Evolutionary conservation across 192 early-diverging fungal genomes (phyloP), one percentile per base, ranked within the genome.

Genomic region (Coemansia sp.): DNA sequence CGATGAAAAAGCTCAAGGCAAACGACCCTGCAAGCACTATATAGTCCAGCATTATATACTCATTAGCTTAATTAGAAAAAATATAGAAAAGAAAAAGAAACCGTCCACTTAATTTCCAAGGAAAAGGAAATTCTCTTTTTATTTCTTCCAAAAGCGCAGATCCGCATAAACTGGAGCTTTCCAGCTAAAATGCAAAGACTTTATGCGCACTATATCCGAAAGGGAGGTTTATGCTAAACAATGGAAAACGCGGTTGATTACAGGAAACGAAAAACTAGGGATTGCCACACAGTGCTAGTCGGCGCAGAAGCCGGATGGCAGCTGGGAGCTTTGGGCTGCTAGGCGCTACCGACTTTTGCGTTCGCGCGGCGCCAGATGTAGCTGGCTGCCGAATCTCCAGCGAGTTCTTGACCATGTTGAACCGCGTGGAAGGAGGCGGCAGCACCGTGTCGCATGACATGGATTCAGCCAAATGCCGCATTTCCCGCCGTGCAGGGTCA

Each of bases 1-100:
- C 88, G 38, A 87, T 61, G n/a, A 81, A 74, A 65, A 88, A 90
- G 66, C 87, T 87, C 10, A 86, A 50, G 37, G 72, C 72, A 58
- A 84, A 86, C 30, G 84, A 87, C 35, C 78, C 82, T 39, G 75
- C 63, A 11, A 87, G 65, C 37, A 90, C 70, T 12, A 84, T 47
- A 16, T 71, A 67, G 65, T 85, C 82, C 1, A 81, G 37, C 63
- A 67, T 60, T 44, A 55, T 16, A 2, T 15, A 6, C 38, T n/a
- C 50, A 50, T 50, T 50, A n/a, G 31, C 15, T 18, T 5, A 48
- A 49, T 31, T 38, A 44, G 40, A 15, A 60, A 50, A 15, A 60
- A 51, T 46, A 20, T 2, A 46, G 44, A 46, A 46, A 19, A 8
- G 9, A 33, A 1, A 49, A 4, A 33, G 28, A 11, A 11, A 40